phyloP scores from a whole-genome alignment of 352 stramenopile genomes.

The Globisporangium okanoganense region DNA sequence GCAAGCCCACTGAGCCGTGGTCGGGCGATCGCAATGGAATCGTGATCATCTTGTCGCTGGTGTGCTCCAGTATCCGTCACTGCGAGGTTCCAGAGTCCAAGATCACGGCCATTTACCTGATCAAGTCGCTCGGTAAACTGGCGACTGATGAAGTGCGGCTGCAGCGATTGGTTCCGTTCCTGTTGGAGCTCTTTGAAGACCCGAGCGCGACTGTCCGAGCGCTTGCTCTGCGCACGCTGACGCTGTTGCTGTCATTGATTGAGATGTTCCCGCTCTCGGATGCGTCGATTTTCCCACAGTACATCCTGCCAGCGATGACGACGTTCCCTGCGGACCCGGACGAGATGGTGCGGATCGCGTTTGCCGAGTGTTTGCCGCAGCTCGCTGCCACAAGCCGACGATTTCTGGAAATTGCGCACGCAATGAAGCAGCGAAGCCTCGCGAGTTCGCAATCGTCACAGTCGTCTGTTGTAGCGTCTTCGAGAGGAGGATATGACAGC shows the following conservation, averaged over 20 bases:
- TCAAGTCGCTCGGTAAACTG: conserved; percentile 86
- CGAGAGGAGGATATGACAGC: conserved; percentile 36
- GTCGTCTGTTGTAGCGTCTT: conserved; percentile 19
- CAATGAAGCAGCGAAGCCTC: conserved; percentile 74
- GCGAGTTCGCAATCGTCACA: conserved; percentile 36
- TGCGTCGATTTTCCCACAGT: conserved; percentile 95
- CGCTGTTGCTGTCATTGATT: conserved; percentile 88
- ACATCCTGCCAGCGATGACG: conserved; percentile 93
- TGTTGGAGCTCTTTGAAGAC: conserved; percentile 94
- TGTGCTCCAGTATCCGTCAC: conserved; percentile 82
- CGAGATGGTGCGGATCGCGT: conserved; percentile 93
- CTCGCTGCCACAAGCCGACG: conserved; percentile 91
- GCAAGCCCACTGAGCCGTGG: conserved; percentile 20
- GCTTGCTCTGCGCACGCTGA: conserved; percentile 87
- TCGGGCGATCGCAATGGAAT: conserved; percentile 72
- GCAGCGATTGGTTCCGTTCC: conserved; percentile 92
- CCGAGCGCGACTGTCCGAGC: conserved; percentile 86
- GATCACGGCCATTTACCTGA: conserved; percentile 89
- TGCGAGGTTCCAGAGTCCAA: conserved; percentile 85
- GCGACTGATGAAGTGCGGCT: conserved; percentile 93
- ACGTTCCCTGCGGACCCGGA: conserved; percentile 89
- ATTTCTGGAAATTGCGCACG: conserved; percentile 93
- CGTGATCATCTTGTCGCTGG: conserved; percentile 81
- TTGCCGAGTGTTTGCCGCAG: conserved; percentile 91
- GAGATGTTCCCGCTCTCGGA: conserved; percentile 93